These are phyloP conservation scores for Dillenia turbinata DNA, from an alignment of 164 flowering plant genomes.

Conservation along the genomic window DNA sequence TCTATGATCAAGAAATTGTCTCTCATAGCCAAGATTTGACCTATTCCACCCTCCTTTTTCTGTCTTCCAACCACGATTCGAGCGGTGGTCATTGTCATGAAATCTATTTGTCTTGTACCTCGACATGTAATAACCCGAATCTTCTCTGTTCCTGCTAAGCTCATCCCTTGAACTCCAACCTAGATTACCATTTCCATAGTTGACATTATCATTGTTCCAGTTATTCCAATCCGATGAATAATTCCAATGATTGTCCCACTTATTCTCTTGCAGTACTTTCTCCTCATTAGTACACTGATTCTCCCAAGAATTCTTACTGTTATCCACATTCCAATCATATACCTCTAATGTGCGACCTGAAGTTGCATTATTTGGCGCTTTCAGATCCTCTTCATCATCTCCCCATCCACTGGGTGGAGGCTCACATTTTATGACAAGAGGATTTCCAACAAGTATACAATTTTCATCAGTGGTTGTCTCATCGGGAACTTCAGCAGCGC, in stretches of 20 bases:
- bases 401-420: constrained; percentile 1
- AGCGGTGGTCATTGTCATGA: constrained; percentile 25
- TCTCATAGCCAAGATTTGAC: constrained; percentile 21
- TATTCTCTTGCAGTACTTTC: constrained; percentile 10
- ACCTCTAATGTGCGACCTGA: constrained; percentile 9
- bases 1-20: constrained; percentile 9
- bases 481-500: constrained; percentile 19
- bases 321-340: constrained; percentile 4
- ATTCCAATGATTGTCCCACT: constrained; percentile 16
- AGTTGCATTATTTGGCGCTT: constrained; percentile 3
- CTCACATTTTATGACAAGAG: neutral
- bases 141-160: constrained; percentile 33
- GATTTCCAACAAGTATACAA: constrained; percentile 6
- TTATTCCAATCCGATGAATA: constrained; percentile 18
- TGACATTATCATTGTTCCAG: constrained; percentile 9
- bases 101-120: constrained; percentile 35
- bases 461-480: constrained; percentile 15
- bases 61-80: constrained; percentile 23
- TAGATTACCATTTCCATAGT: constrained; percentile 7
- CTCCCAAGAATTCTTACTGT: constrained; percentile 27
- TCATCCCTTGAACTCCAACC: constrained; percentile 24
- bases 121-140: constrained; percentile 18
- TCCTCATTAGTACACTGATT: constrained; percentile 5
- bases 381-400: neutral
- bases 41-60: constrained; percentile 28